A percentile compares a stretch with the other conserved stretches of the same genome.
These are phyloP conservation scores for Claviceps paspali DNA, from an alignment of 2,329 filamentous ascomycete genomes.

Conservation along the genomic window DNA sequence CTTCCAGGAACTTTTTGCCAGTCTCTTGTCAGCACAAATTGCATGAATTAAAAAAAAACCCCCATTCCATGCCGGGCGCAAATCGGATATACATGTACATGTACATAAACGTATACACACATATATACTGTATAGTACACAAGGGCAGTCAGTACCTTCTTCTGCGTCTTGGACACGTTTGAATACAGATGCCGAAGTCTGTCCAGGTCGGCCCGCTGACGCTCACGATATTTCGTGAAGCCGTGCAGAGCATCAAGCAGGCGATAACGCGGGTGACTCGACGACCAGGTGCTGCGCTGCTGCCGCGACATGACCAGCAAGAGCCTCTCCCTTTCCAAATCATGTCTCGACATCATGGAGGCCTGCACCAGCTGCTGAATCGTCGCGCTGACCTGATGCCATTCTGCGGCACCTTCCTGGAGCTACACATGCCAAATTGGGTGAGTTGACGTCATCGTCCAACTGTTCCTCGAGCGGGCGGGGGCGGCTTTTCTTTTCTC, in stretches of 20 bases:
- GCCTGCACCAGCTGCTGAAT: conserved; percentile 10
- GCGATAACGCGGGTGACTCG: conserved; percentile 22
- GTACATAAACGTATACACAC: no score
- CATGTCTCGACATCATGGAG: conserved; percentile 12
- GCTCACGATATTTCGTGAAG: conserved; percentile 19
- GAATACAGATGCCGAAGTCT: conserved; percentile 21
- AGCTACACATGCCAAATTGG: no score
- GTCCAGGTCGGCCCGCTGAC: conserved; percentile 21
- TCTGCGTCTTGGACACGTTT: conserved; percentile 19
- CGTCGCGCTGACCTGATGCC: conserved; percentile 14
- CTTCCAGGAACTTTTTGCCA: conserved; percentile 34
- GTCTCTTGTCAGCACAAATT: background rate
- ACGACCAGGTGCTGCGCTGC: conserved; percentile 18
- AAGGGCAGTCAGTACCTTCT: conserved; percentile 11
- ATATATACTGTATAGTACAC: no score
- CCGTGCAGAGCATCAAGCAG: conserved; percentile 25
- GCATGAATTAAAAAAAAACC: no score
- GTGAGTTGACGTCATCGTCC: no score
- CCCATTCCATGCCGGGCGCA: no score
- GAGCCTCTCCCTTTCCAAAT: conserved; percentile 16
- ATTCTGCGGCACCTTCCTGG: conserved; percentile 8
- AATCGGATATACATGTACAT: no score
- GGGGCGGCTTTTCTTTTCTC: no score
- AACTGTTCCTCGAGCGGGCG: no score
- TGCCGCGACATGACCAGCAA: conserved; percentile 14